phyloP scores from a whole-genome alignment of 1,284 basidiomycete species.

The Marasmius fiardii region DNA sequence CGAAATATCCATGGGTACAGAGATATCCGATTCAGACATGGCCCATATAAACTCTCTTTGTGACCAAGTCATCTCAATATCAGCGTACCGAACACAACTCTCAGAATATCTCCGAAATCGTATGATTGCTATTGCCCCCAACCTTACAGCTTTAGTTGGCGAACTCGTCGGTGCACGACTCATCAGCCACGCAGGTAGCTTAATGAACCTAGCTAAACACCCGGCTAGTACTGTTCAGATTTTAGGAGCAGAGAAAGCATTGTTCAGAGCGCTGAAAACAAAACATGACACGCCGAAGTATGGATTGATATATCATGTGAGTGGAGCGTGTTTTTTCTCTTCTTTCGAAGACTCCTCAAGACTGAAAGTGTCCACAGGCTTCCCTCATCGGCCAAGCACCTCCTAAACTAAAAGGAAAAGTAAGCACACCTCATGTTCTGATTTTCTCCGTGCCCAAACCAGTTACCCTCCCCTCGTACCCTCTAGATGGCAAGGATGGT shows the following conservation, averaged over 20 bases:
- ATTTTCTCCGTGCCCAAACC: too few relatives aligned
- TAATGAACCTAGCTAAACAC: slow-evolving; percentile 93
- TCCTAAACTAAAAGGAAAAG: slow-evolving; percentile 98
- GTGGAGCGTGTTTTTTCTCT: slow-evolving; percentile 22
- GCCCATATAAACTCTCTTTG: slow-evolving; percentile 92
- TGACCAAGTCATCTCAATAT: slow-evolving; percentile 96
- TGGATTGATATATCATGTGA: slow-evolving; percentile 92
- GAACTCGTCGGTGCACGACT: slow-evolving; percentile 95
- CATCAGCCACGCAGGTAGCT: slow-evolving; percentile 95
- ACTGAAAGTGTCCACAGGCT: slow-evolving; percentile 46
- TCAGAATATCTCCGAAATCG: slow-evolving; percentile 95
- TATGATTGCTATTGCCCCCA: slow-evolving; percentile 97
- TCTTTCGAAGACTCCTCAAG: slow-evolving; percentile 12
- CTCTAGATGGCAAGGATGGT: slow-evolving; percentile 97
- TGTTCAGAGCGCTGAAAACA: slow-evolving; percentile 97
- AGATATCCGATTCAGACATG: slow-evolving; percentile 96
- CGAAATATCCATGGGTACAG: slow-evolving; percentile 98
- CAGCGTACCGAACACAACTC: slow-evolving; percentile 90
- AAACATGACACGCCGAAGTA: slow-evolving; percentile 99
- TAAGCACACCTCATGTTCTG: too few relatives aligned
- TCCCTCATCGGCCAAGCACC: slow-evolving; percentile 97
- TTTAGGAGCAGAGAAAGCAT: slow-evolving; percentile 96
- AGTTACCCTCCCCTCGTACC: too few relatives aligned
- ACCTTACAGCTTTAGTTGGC: slow-evolving; percentile 93
- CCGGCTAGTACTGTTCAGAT: slow-evolving; percentile 99